phyloP scores from a whole-genome alignment of 78 protist genomes.

The Reticulomyxa filosa region DNA sequence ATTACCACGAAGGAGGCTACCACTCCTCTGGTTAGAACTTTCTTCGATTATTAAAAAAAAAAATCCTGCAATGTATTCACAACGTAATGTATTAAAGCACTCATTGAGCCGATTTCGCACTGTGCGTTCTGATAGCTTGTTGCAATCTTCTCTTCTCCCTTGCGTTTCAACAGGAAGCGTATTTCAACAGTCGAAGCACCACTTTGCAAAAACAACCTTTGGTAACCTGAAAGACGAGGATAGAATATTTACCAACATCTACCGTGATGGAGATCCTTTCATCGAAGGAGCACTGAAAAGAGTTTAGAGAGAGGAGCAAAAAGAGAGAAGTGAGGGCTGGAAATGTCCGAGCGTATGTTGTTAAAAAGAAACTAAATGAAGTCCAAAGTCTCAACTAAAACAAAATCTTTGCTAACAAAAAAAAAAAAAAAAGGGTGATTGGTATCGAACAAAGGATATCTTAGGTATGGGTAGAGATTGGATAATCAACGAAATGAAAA shows the following conservation, averaged over 20 bases:
- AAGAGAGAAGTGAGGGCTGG: not conserved
- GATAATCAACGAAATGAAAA: conserved; percentile 70
- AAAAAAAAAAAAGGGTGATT: conserved; percentile 50
- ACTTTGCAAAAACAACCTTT: no score
- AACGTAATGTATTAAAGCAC: no score
- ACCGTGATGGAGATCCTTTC: conserved; percentile 52
- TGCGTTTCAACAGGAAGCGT: no score
- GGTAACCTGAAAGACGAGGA: conserved; percentile 73
- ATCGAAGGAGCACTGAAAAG: conserved; percentile 65
- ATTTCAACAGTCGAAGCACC: no score
- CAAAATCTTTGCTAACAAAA: not conserved
- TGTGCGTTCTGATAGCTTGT: no score
- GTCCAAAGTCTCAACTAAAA: not conserved
- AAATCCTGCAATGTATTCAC: no score
- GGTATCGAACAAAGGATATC: conserved; percentile 78
- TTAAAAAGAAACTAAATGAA: not conserved
- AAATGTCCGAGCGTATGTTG: not conserved
- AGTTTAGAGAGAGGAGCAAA: not conserved
- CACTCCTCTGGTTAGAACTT: no score
- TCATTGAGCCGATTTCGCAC: no score
- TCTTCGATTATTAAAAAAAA: no score
- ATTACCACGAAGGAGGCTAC: no score
- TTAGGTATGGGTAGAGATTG: conserved; percentile 34
- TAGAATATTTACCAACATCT: conserved; percentile 86
- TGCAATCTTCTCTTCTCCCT: no score